These are phyloP conservation scores for Arbutus unedo DNA, from an alignment of 148 eudicot genomes.

Conservation along the genomic window DNA sequence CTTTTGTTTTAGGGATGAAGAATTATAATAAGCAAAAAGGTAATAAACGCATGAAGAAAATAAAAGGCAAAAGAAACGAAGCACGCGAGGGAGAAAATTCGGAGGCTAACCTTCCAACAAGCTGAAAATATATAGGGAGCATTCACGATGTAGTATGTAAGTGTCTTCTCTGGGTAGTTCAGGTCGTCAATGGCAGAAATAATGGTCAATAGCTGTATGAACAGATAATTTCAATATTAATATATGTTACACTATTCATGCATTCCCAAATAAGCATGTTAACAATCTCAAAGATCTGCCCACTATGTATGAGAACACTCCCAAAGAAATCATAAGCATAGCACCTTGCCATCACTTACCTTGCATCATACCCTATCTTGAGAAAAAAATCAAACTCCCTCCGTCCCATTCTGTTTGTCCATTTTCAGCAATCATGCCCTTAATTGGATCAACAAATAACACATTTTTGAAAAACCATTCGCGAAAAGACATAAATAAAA, in stretches of 20 bases:
- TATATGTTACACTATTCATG: not conserved
- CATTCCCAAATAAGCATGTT: not conserved
- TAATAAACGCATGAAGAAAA: not conserved
- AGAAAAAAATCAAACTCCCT: not conserved
- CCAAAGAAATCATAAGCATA: not conserved
- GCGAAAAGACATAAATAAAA: too few relatives aligned
- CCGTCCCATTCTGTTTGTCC: too few relatives aligned
- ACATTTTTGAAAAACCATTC: too few relatives aligned
- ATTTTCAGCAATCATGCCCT: too few relatives aligned
- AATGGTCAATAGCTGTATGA: conserved; percentile 68
- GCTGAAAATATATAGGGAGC: conserved; percentile 91
- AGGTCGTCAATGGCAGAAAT: conserved; percentile 85
- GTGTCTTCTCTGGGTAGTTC: conserved; percentile 96
- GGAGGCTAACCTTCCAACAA: conserved; percentile 80
- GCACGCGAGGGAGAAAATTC: not conserved
- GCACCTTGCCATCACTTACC: not conserved
- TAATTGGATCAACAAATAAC: too few relatives aligned
- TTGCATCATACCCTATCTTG: not conserved
- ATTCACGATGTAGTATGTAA: conserved; percentile 80
- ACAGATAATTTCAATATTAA: conserved; percentile 2
- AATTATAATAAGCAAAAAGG: not conserved
- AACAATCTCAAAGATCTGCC: not conserved
- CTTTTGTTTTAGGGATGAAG: not conserved
- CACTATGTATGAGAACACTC: not conserved
- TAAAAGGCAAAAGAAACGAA: too few relatives aligned